Conservation (phyloP, 2,329 filamentous ascomycete species). For the Volutella citrinella region DNA sequence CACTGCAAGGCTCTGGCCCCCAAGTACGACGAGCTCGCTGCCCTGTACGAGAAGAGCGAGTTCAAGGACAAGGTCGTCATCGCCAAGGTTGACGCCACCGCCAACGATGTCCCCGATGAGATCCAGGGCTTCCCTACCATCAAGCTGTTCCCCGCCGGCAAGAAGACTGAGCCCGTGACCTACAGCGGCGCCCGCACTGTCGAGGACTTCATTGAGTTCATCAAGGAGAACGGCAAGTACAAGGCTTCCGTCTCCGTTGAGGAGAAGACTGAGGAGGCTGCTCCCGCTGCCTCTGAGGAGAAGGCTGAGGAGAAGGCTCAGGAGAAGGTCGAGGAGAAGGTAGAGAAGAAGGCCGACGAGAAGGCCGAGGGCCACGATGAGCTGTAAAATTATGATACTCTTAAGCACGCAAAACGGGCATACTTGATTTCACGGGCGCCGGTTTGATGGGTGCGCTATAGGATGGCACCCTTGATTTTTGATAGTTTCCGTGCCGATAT, state of each 20-base stretch:
- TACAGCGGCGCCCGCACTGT: conserved; percentile 86
- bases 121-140: conserved; percentile 98
- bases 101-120: conserved; percentile 95
- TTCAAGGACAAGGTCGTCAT: conserved; percentile 83
- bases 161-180: conserved; percentile 79
- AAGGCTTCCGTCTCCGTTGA: conserved; percentile 65
- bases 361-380: conserved; percentile 65
- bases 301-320: conserved; percentile 50
- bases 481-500: conserved; percentile 25
- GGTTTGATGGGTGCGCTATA: conserved; percentile 27
- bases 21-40: conserved; percentile 90
- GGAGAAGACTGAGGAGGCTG: conserved; percentile 53
- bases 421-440: conserved; percentile 33
- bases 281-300: conserved; percentile 51
- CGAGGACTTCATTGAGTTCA: conserved; percentile 87
- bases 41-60: conserved; percentile 72
- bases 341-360: conserved; percentile 43
- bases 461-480: conserved; percentile 22
- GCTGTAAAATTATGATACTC: conserved; percentile 57
- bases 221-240: conserved; percentile 93
- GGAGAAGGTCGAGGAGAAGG: conserved; percentile 64
- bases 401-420: conserved; percentile 27
- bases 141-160: conserved; percentile 92
- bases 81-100: conserved; percentile 95
- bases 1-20: conserved; percentile 99